These are phyloP conservation scores for Erucastrum elatum DNA, from an alignment of 345 rosid genomes.

Conservation along the genomic window DNA sequence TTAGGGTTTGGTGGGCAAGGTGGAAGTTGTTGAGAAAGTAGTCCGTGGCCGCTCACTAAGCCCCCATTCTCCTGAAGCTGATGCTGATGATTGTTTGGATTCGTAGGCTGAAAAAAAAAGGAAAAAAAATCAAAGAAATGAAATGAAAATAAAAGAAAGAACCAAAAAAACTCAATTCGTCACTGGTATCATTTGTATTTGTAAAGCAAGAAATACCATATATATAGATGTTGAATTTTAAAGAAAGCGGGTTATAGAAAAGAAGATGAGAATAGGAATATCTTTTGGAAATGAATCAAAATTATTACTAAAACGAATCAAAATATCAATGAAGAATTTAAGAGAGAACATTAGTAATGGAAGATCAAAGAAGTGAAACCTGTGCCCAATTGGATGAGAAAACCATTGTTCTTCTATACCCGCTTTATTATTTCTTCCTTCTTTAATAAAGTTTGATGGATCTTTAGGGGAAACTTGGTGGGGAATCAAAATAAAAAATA, in stretches of 20 bases:
- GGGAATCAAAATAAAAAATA: conserved; percentile 51
- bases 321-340: too few relatives aligned
- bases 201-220: conserved; percentile 28
- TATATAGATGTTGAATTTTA: conserved; percentile 17
- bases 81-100: conserved; percentile 39
- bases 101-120: conserved; percentile 43
- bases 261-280: conserved; percentile 59
- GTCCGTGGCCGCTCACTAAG: conserved; percentile 37
- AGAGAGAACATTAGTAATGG: conserved; percentile 29
- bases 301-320: conserved; percentile 32
- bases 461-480: conserved; percentile 57
- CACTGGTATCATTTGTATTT: too few relatives aligned
- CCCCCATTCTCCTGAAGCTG: conserved; percentile 27
- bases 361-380: conserved; percentile 45
- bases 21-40: conserved; percentile 48
- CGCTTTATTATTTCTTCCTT: conserved; percentile 27
- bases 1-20: too few relatives aligned
- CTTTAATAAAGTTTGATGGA: conserved; percentile 67
- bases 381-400: conserved; percentile 83
- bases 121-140: too few relatives aligned
- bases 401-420: conserved; percentile 53
- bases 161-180: too few relatives aligned
- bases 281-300: conserved; percentile 43
- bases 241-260: too few relatives aligned
- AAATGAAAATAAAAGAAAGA: too few relatives aligned